Conservation (phyloP, 2,329 filamentous ascomycete species). For the Colletotrichum caudatum region DNA sequence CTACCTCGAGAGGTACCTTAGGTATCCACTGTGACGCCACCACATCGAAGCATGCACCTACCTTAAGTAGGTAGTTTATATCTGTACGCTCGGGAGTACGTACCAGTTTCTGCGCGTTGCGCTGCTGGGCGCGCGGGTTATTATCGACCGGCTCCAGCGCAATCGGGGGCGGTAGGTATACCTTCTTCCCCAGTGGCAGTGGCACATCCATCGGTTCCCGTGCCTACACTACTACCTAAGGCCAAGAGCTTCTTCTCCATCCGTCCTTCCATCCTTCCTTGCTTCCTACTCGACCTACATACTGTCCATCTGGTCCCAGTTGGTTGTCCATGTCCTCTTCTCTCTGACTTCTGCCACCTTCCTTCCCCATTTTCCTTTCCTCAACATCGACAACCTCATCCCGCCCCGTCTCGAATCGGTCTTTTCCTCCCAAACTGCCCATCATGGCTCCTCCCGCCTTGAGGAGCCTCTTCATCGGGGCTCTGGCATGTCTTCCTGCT, state of each 20-base stretch:
- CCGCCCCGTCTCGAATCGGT: constrained; percentile 9
- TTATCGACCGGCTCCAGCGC: constrained; percentile 34
- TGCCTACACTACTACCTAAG: neutral
- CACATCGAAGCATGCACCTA: constrained; percentile 6
- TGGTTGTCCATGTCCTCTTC: constrained; percentile 13
- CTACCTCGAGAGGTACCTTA: neutral
- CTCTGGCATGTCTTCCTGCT: constrained; percentile 56
- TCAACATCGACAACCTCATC: constrained; percentile 17
- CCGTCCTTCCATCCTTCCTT: neutral
- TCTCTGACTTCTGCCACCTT: neutral
- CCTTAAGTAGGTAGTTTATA: neutral
- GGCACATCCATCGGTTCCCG: constrained; percentile 23
- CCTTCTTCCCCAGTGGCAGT: neutral
- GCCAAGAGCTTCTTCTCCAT: constrained; percentile 36
- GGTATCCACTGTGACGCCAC: neutral
- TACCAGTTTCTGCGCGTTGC: constrained; percentile 16
- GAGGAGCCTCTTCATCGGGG: constrained; percentile 55
- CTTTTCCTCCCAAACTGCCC: constrained; percentile 23
- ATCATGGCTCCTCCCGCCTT: constrained; percentile 55
- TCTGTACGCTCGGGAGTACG: neutral
- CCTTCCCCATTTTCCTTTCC: neutral
- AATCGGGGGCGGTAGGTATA: constrained; percentile 8
- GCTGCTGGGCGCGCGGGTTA: constrained; percentile 36
- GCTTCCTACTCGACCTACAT: neutral
- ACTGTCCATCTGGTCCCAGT: constrained; percentile 14